Conservation (phyloP, 1,139 yeast genomes). For the Pichia sp. region DNA sequence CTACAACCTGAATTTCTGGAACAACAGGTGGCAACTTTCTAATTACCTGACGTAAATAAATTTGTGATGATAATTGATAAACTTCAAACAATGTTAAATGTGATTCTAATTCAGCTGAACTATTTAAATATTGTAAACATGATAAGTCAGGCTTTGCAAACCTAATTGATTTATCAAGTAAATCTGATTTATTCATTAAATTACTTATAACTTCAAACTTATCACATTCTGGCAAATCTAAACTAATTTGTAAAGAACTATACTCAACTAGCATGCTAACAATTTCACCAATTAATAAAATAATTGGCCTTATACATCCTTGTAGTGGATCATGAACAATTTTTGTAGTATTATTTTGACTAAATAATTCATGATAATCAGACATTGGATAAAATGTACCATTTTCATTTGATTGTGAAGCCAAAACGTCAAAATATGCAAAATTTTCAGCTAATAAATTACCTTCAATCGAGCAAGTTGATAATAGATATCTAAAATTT, state of each 20-base stretch:
- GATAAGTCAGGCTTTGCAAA: constrained; percentile 36
- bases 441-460: constrained; percentile 37
- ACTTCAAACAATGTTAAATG: constrained; percentile 48
- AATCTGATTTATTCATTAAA: constrained; percentile 18
- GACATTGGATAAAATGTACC: constrained; percentile 37
- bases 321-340: constrained; percentile 37
- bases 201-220: constrained; percentile 17
- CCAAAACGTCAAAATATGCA: constrained; percentile 40
- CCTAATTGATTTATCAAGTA: constrained; percentile 35
- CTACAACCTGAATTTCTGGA: constrained; percentile 36
- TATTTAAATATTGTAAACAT: constrained; percentile 34
- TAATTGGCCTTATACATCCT: constrained; percentile 41
- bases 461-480: constrained; percentile 32
- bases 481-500: constrained; percentile 25
- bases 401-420: constrained; percentile 32
- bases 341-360: constrained; percentile 14
- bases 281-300: constrained; percentile 37
- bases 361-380: constrained; percentile 29
- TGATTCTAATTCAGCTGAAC: constrained; percentile 40
- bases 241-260: constrained; percentile 16
- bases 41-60: constrained; percentile 42
- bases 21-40: constrained; percentile 42
- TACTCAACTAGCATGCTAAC: constrained; percentile 28
- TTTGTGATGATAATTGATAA: constrained; percentile 41
- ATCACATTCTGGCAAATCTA: constrained; percentile 21